These are phyloP conservation scores for Solanum chacoense DNA, from an alignment of 305 asterid species.

Conservation along the genomic window DNA sequence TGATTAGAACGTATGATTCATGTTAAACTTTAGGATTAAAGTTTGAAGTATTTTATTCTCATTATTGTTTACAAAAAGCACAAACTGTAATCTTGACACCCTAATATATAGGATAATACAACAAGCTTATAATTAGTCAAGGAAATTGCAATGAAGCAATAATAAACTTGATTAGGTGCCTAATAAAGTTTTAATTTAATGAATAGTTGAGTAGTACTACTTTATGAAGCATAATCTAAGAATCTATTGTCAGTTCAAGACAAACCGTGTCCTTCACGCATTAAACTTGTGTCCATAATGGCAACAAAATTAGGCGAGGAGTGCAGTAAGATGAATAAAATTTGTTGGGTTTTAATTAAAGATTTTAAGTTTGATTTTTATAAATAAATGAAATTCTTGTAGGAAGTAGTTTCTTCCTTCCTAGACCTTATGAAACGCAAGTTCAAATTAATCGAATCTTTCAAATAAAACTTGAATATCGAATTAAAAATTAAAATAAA, in stretches of 20 bases:
- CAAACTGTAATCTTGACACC: not conserved
- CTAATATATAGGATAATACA: not conserved
- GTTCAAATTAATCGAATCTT: not conserved
- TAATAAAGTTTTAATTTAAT: not conserved
- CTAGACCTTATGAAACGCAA: not conserved
- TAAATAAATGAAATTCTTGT: not conserved
- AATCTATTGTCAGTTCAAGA: not conserved
- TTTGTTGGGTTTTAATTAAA: accelerated
- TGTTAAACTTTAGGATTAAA: no score
- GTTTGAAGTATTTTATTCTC: not conserved
- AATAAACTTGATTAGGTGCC: not conserved
- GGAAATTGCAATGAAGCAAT: not conserved
- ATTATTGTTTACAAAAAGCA: not conserved
- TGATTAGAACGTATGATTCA: not conserved
- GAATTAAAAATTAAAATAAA: not conserved
- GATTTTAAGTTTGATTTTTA: not conserved
- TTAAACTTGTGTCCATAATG: not conserved
- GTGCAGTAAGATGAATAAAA: not conserved
- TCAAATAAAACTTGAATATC: not conserved
- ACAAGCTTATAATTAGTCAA: not conserved
- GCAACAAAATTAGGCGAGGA: not conserved
- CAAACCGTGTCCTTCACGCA: not conserved
- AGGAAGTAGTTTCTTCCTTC: not conserved
- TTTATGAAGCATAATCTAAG: not conserved
- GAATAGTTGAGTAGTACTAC: not conserved